Conservation (phyloP, 192 early-diverging fungal species). For the Coemansia sp. region DNA sequence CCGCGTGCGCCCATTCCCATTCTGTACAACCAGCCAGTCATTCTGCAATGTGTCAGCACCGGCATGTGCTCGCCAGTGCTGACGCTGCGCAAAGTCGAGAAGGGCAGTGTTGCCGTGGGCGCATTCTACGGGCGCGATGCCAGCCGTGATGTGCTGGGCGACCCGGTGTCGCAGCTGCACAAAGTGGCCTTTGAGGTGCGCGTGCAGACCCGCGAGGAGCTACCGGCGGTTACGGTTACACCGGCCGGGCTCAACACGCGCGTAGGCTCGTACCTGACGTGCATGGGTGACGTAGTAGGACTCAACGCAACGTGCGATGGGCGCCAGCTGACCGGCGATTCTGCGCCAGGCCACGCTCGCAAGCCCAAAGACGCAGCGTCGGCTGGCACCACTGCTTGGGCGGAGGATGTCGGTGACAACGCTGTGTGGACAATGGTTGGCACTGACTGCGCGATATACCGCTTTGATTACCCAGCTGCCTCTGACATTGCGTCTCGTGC, state of each 20-base stretch:
- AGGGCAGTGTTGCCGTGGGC: conserved; percentile 74
- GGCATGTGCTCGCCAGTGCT: conserved; percentile 79
- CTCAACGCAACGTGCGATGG: conserved; percentile 60
- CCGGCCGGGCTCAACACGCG: conserved; percentile 46
- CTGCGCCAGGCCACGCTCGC: neutral
- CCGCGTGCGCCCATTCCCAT: conserved; percentile 66
- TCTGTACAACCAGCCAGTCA: conserved; percentile 84
- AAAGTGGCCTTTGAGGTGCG: conserved; percentile 85
- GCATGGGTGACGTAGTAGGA: conserved; percentile 75
- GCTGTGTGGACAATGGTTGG: conserved; percentile 94
- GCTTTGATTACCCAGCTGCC: conserved; percentile 41
- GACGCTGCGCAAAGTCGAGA: conserved; percentile 83
- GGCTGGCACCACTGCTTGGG: conserved; percentile 60
- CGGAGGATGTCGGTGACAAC: conserved; percentile 81
- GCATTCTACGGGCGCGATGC: conserved; percentile 51
- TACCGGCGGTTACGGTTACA: conserved; percentile 45
- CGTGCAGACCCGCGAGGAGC: conserved; percentile 47
- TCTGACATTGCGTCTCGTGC: conserved; percentile 23
- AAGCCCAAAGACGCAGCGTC: conserved; percentile 32
- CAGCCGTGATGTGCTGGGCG: conserved; percentile 65
- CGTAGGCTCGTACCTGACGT: conserved; percentile 63
- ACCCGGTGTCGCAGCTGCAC: conserved; percentile 86
- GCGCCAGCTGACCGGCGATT: conserved; percentile 31
- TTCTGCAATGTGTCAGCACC: conserved; percentile 84
- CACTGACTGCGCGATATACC: conserved; percentile 59